Percentiles rank a stretch among this genome's conserved stretches.
Evolutionary conservation across 352 stramenopile species (phyloP).

Genomic region (Peronospora farinosa): DNA sequence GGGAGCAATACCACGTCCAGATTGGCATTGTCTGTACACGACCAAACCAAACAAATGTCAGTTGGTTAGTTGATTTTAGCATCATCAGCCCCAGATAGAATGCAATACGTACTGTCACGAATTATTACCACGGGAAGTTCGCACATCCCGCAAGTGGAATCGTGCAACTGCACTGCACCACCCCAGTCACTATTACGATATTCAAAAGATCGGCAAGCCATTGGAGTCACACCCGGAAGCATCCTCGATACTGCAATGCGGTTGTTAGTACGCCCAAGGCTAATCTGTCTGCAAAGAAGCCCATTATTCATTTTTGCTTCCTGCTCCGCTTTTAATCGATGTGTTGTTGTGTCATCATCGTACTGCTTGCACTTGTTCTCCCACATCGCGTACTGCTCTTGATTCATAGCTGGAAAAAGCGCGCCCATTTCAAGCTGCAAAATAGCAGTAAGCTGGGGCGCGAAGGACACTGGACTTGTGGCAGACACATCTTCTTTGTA

Average conservation of each 20-base stretch:
- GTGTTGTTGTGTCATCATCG: slow-evolving; percentile 22
- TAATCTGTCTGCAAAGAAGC: slow-evolving; percentile 9
- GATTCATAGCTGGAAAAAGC: slow-evolving; percentile 37
- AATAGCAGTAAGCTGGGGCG: slow-evolving; percentile 61
- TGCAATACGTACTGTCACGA: slow-evolving; percentile 45
- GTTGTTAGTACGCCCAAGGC: slow-evolving; percentile 7
- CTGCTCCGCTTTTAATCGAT: slow-evolving; percentile 14
- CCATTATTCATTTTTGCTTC: slow-evolving; percentile 2
- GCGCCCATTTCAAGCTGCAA: slow-evolving; percentile 55
- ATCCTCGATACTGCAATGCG: slow-evolving; percentile 7
- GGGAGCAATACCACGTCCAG: slow-evolving; percentile 70
- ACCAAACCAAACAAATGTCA: slow-evolving; percentile 1
- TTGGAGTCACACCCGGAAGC: slow-evolving; percentile 8
- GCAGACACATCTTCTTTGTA: slow-evolving; percentile 58
- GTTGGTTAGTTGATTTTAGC: background rate
- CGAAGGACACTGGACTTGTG: slow-evolving; percentile 49
- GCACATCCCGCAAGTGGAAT: slow-evolving; percentile 63
- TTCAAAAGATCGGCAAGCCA: slow-evolving; percentile 58
- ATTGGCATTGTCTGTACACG: slow-evolving; percentile 55
- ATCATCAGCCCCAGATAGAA: background rate
- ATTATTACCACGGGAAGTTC: slow-evolving; percentile 82
- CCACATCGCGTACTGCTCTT: slow-evolving; percentile 49
- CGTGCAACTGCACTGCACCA: slow-evolving; percentile 79
- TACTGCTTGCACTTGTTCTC: slow-evolving; percentile 52
- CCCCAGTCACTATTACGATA: slow-evolving; percentile 84